A percentile compares a stretch with the other conserved stretches of the same genome.
phyloP scores from a whole-genome alignment of 2,329 filamentous ascomycete species.

The Chrysoporthe puriensis region DNA sequence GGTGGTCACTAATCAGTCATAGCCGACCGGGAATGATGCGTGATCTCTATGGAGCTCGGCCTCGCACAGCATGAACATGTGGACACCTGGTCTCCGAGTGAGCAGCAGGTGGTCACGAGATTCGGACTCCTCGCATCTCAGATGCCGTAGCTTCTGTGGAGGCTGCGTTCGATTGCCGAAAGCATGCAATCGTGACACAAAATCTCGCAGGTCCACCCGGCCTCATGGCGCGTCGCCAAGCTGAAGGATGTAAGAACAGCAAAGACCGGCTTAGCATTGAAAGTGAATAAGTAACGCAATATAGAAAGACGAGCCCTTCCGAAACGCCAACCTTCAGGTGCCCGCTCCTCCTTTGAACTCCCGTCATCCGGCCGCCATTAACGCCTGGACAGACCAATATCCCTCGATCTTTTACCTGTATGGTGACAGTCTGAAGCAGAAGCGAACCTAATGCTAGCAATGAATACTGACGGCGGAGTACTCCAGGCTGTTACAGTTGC shows the following conservation, averaged over 20 bases:
- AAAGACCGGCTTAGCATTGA: neutral
- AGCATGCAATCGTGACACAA: too few relatives aligned
- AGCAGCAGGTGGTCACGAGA: too few relatives aligned
- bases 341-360: neutral
- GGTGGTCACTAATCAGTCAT: too few relatives aligned
- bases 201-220: too few relatives aligned
- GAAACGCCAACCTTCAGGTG: neutral
- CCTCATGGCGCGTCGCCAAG: too few relatives aligned
- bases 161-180: too few relatives aligned
- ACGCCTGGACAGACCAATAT: neutral
- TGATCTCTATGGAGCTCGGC: too few relatives aligned
- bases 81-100: too few relatives aligned
- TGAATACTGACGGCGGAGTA: neutral
- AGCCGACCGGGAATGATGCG: too few relatives aligned
- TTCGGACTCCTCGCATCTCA: too few relatives aligned
- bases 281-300: neutral
- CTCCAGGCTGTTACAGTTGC: slow-evolving; percentile 2
- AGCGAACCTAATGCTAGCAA: neutral
- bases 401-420: neutral
- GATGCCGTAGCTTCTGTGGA: too few relatives aligned
- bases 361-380: neutral
- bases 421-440: neutral
- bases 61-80: too few relatives aligned
- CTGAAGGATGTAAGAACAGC: neutral
- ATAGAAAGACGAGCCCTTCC: neutral